Percentiles rank a stretch among this genome's conserved stretches.
Conservation (phyloP, 352 stramenopile species). For the Pythium guiyangense region DNA sequence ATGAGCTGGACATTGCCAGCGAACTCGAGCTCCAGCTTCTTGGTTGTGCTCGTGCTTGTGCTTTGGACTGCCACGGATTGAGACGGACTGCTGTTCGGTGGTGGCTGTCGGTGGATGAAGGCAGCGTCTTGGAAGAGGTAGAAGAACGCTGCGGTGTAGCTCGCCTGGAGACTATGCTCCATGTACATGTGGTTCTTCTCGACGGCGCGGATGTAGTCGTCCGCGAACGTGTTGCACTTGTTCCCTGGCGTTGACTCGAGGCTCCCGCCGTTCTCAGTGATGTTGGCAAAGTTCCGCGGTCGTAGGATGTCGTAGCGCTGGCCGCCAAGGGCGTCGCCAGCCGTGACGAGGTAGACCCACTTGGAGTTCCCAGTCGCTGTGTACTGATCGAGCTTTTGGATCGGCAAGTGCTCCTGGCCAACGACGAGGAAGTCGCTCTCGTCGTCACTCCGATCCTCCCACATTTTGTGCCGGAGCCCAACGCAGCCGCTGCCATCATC, state of each 20-base stretch:
- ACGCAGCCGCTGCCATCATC: neutral
- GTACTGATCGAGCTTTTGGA: neutral
- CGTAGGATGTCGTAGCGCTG: conserved; percentile 6
- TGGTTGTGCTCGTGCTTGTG: neutral
- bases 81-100: no score
- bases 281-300: conserved; percentile 5
- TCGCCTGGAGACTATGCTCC: conserved; percentile 26
- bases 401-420: neutral
- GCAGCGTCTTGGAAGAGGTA: conserved; percentile 30
- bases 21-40: neutral
- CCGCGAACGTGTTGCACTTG: conserved; percentile 2
- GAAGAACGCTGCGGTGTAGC: conserved; percentile 29
- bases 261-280: neutral
- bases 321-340: neutral
- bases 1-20: conserved; percentile 4
- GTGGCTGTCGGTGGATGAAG: no score
- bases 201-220: conserved; percentile 11
- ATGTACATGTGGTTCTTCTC: conserved; percentile 40
- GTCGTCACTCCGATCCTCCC: neutral
- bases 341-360: conserved; percentile 6
- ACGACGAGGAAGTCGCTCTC: conserved; percentile 3
- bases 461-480: conserved; percentile 2
- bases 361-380: neutral
- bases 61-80: no score
- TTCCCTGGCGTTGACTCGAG: neutral